Conservation (phyloP, 768 basidiomycete species). For the Lactarius tabidus region DNA sequence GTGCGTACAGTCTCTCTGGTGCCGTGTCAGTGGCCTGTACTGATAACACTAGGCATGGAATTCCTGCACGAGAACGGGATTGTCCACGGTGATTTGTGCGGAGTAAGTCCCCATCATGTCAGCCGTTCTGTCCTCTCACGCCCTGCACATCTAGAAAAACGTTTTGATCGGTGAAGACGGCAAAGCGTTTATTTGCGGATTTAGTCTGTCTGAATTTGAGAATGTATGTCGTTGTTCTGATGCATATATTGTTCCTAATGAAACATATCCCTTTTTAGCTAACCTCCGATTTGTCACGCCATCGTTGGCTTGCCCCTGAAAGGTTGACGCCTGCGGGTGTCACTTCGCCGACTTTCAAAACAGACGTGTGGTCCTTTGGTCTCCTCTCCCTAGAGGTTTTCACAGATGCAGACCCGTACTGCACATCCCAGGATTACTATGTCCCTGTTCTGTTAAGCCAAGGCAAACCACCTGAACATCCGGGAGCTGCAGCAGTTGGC, state of each 20-base stretch:
- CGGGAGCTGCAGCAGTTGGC: background rate
- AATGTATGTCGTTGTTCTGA: background rate
- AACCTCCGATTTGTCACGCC: conserved; percentile 28
- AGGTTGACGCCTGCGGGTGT: background rate
- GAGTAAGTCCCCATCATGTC: conserved; percentile 16
- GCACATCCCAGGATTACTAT: background rate
- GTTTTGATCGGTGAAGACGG: conserved; percentile 41
- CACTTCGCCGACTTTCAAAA: conserved; percentile 3
- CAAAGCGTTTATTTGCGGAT: conserved; percentile 42
- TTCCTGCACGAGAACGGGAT: conserved; percentile 21
- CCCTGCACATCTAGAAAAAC: conserved; percentile 36
- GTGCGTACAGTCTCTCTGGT: conserved; percentile 26
- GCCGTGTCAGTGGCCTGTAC: conserved; percentile 10
- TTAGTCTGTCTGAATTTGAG: conserved; percentile 37
- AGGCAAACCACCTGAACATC: conserved; percentile 8
- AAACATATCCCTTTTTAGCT: conserved; percentile 19
- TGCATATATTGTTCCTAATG: background rate
- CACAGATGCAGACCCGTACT: conserved; percentile 16
- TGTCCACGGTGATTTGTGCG: conserved; percentile 27
- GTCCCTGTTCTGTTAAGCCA: conserved; percentile 3
- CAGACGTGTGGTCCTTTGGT: conserved; percentile 21
- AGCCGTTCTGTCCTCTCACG: background rate
- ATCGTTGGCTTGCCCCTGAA: conserved; percentile 20
- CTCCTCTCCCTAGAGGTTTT: conserved; percentile 17
- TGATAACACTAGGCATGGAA: conserved; percentile 17